Evolutionary conservation across 129 eudicot genomes (phyloP), one percentile per base, ranked within the genome.

Genomic region (Heracleum sosnowskyi): DNA sequence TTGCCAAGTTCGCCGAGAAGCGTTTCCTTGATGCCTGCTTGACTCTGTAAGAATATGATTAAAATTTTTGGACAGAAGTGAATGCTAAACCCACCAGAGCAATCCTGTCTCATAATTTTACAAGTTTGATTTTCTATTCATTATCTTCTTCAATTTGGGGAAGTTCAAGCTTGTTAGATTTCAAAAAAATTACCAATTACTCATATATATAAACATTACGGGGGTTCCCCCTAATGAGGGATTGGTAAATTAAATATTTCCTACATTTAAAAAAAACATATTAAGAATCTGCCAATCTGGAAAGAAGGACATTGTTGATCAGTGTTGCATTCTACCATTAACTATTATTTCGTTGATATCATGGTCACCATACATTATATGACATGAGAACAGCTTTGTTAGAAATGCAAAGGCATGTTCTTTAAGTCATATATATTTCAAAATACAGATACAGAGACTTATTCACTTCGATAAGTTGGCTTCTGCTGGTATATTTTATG

Each of bases 1-100:
- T 79, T 90, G 96, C 97, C 96, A 87, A 71, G 99, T 75, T 53
- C 95, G 80, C 49, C 92, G 89, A 79, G 94, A 78, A 73, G 86
- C 95, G 83, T 90, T 83, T 51, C 90, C 92, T 77, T 76, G 84
- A 53, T 86, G 90, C 82, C 88, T 89, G 81, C 91, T 95, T 70
- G 95, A 85, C 74, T 92, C 99, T 96, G 80, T 46, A 82, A 81
- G 24, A 79, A 35, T 64, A 8, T 34, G 39, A 69, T 24, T 77
- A 76, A 55, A 28, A 5, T 41, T 15, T 36, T 44, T 74, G 36
- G 57, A n/a, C 20, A 60, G 31, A 73, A 73, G 53, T 44, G n/a
- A 55, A 74, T 68, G 75, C 47, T 51, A 53, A 69, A 24, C 80
- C n/a, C 44, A 60, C 12, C 40, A 36, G 44, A 20, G 51, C 11